A percentile compares a stretch with the other conserved stretches of the same genome.
Conservation (phyloP, 2,329 filamentous ascomycete genomes). For the Ophiostoma novo-ulmi region DNA sequence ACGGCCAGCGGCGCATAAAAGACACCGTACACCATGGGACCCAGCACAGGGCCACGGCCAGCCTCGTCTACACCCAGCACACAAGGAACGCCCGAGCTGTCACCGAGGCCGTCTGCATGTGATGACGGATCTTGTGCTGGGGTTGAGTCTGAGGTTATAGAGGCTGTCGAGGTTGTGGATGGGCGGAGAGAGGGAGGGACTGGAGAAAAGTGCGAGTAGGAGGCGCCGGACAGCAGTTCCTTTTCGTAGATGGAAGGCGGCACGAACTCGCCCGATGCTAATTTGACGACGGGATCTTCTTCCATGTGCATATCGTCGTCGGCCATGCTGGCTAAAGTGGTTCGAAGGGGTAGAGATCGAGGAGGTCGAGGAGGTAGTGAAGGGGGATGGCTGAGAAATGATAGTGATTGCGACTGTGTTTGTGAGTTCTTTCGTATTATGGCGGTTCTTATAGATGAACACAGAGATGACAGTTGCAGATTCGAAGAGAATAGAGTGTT, state of each 20-base stretch:
- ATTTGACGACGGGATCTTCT: slow-evolving; percentile 39
- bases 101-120: background rate
- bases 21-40: slow-evolving; percentile 67
- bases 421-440: background rate
- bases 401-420: background rate
- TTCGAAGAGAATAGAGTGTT: background rate
- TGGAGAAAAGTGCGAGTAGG: slow-evolving; percentile 67
- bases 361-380: background rate
- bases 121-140: slow-evolving; percentile 7
- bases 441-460: background rate
- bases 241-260: slow-evolving; percentile 62
- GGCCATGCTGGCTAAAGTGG: background rate
- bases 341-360: background rate
- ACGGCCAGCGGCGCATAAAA: slow-evolving; percentile 70
- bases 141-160: slow-evolving; percentile 16
- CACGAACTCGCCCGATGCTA: slow-evolving; percentile 46
- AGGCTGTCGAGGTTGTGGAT: slow-evolving; percentile 29
- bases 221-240: slow-evolving; percentile 57
- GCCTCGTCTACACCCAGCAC: slow-evolving; percentile 90
- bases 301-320: slow-evolving; percentile 20
- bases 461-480: background rate
- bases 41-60: slow-evolving; percentile 87
- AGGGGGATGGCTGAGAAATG: background rate
- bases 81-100: slow-evolving; percentile 49
- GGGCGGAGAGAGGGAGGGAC: slow-evolving; percentile 58